Evolutionary conservation across 805 yeast genomes (phyloP), one percentile per base, ranked within the genome.

Genomic region (Hanseniaspora mollemarum): DNA sequence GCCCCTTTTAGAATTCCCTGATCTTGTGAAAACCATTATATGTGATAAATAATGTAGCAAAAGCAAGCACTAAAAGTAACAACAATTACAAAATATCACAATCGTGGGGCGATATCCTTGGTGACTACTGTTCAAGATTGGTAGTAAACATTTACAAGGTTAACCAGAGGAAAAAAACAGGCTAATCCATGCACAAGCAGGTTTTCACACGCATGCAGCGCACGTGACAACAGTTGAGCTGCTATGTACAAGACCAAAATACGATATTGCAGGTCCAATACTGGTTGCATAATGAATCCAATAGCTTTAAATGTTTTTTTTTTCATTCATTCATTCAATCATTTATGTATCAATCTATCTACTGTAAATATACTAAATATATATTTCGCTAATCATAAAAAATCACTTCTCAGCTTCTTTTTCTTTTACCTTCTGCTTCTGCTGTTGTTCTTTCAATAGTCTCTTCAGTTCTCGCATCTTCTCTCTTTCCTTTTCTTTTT

Each of bases 401-500:
- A 22, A n/a, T 9, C 13, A 7, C 6, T 24, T 38, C 9, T 19
- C 31, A 21, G 25, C 13, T 4, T 39, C 21, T n/a, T 39, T 39
- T 9, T 37, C 43, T 12, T 39, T 32, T 19, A 28, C 43, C 21
- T 24, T 45, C 21, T 29, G 39, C 21, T 24, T 45, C 21, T 29
- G 39, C 21, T 46, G 51, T 19, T 46, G 51, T 19, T 46, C 45
- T 26, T 46, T 46, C 15, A 46, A 18, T 8, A 46, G 31, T 33
- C 51, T 46, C 21, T 46, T 46, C 18, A 46, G 9, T 16, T 46
- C 51, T 31, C 45, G 31, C 45, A 46, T 32, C 18, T 46, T 46
- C 19, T 46, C 51, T 26, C 33, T 46, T 33, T 46, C 51, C 18
- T 46, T 46, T 15, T 46, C 51, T 18, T 46, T 46, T 25, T 46